These are phyloP conservation scores for Coffea eugenioides DNA, from an alignment of 257 asterid species.

Conservation along the genomic window DNA sequence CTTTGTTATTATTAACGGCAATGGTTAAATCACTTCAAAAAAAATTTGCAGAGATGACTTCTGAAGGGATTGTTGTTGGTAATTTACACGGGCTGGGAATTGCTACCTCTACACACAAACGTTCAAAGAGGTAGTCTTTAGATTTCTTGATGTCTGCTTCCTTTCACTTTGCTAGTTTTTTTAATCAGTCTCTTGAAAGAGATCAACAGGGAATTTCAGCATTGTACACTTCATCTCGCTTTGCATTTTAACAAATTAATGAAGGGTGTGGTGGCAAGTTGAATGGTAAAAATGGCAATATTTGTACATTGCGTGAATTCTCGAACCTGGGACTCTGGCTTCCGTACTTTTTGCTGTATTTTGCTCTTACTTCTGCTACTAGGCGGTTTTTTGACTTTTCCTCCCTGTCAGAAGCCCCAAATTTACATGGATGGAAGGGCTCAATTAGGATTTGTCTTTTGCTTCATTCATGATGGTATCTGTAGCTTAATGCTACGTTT, in stretches of 20 bases:
- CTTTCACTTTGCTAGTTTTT: slow-evolving; percentile 10
- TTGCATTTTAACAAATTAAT: slow-evolving; percentile 18
- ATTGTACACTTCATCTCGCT: background rate
- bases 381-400: background rate
- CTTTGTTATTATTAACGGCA: slow-evolving; percentile 5
- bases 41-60: slow-evolving; percentile 59
- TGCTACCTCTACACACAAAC: slow-evolving; percentile 45
- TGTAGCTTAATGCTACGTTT: background rate
- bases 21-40: slow-evolving; percentile 22
- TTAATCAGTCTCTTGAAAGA: background rate
- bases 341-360: slow-evolving; percentile 13
- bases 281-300: slow-evolving; percentile 11
- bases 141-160: slow-evolving; percentile 14
- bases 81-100: slow-evolving; percentile 37
- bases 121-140: slow-evolving; percentile 64
- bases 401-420: background rate
- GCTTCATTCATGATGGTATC: background rate
- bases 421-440: background rate
- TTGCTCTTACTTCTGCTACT: slow-evolving; percentile 10
- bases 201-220: slow-evolving; percentile 14
- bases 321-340: slow-evolving; percentile 28
- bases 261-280: slow-evolving; percentile 17
- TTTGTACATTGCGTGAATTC: slow-evolving; percentile 25
- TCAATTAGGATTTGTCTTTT: background rate
- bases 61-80: slow-evolving; percentile 55